Evolutionary conservation across 257 asterid genomes (phyloP), one percentile per base, ranked within the genome.

Genomic region (Gentiana dahurica): DNA sequence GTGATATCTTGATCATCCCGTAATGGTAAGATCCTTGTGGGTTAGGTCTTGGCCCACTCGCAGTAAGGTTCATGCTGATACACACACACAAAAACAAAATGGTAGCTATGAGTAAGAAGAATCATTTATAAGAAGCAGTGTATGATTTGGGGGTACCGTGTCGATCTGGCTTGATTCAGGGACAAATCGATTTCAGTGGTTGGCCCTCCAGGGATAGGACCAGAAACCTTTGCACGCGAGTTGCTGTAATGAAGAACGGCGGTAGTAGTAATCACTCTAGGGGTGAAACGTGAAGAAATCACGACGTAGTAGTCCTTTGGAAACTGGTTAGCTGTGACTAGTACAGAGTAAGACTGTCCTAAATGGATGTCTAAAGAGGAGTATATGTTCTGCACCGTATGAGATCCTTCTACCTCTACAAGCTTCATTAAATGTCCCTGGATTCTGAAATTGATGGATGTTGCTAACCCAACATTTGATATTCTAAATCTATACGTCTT

Each of bases 1-100:
- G 82, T 1, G 82, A 68, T 2, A 90, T 84, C 73, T 83, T 85
- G 81, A 88, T 80, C 87, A 75, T 15, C 47, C 99, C 97, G 11
- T 92, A 92, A 60, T 85, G 98, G 78, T 88, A 92, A 1, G 98
- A 92, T 46, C 98, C 98, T 71, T 92, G 98, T 12, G 98, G 97
- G 54, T 92, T 92, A 2, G 97, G 98, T 62, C 98, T 79, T 6
- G 98, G 97, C n/a, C 91, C 95, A 60, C 94, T 92, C 4, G 98
- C 95, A 3, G 95, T 85, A 54, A 92, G 73, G 60, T 92, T 83
- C 78, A 87, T 71, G 8, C 98, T 87, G 86, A 57, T 72, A 12
- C 52, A 45, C 70, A 12, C 71, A 68, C 34, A 1, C 69, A 75
- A 24, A 24, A 24, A 24, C 24, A 24, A 24, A 24, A 24, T 24